Evolutionary conservation across 768 basidiomycete species (phyloP).

Genomic region (Phlebiopsis flavidoalba): DNA sequence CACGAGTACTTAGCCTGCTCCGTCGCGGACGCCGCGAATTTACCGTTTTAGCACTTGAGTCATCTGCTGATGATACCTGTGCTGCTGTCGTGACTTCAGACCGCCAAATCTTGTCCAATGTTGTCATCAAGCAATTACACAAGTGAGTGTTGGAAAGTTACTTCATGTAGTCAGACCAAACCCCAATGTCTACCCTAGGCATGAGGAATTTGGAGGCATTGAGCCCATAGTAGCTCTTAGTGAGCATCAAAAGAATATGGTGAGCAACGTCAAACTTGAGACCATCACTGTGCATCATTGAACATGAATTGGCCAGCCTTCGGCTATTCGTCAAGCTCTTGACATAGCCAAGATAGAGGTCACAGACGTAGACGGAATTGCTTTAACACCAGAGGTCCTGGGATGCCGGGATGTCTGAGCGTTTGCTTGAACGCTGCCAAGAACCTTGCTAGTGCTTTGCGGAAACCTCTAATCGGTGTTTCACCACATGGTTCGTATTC

Average conservation of each 20-base stretch:
- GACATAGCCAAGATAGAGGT: constrained; percentile 54
- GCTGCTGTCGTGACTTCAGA: constrained; percentile 83
- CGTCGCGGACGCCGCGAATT: constrained; percentile 25
- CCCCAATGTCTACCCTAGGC: constrained; percentile 29
- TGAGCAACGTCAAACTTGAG: background rate
- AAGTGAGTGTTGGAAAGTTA: constrained; percentile 33
- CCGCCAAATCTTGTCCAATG: constrained; percentile 70
- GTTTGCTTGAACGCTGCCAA: constrained; percentile 78
- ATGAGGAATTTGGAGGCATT: constrained; percentile 65
- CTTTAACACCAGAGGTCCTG: constrained; percentile 89
- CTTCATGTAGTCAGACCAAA: background rate
- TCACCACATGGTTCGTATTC: constrained; percentile 78
- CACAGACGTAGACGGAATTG: constrained; percentile 75
- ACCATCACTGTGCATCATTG: background rate
- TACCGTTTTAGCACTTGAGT: constrained; percentile 75
- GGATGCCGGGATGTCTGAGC: constrained; percentile 74
- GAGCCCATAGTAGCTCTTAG: constrained; percentile 70
- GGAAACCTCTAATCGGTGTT: constrained; percentile 83
- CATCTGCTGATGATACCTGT: constrained; percentile 93
- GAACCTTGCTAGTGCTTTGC: constrained; percentile 66
- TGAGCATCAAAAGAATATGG: constrained; percentile 79
- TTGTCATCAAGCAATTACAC: constrained; percentile 78
- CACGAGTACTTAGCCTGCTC: background rate
- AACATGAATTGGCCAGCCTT: constrained; percentile 44
- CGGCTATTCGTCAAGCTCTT: constrained; percentile 66